These are phyloP conservation scores for Cardamine chenopodiifolia DNA, from an alignment of 345 rosid species.

Conservation along the genomic window DNA sequence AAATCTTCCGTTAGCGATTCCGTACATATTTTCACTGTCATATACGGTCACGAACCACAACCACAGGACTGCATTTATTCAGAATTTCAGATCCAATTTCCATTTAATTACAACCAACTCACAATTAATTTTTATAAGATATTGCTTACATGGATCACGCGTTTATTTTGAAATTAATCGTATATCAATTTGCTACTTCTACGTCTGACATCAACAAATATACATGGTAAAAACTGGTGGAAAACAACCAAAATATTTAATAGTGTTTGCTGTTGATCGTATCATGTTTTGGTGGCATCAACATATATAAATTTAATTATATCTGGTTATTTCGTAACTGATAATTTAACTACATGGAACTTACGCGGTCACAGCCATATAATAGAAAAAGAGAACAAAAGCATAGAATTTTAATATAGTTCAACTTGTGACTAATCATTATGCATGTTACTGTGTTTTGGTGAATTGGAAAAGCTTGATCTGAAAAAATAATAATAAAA, in stretches of 20 bases:
- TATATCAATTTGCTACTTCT: not conserved
- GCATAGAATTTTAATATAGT: constrained; percentile 29
- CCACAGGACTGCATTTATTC: constrained; percentile 22
- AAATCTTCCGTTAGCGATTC: constrained; percentile 43
- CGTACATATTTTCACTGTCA: constrained; percentile 40
- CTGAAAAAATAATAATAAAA: constrained; percentile 29
- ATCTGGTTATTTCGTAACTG: not conserved
- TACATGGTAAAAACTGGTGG: constrained; percentile 22
- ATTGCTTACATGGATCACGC: not conserved
- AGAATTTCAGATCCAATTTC: constrained; percentile 3
- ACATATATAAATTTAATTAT: not conserved
- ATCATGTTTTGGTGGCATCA: not conserved
- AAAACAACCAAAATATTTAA: not conserved
- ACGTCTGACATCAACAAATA: constrained; percentile 21
- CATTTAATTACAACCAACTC: constrained; percentile 3
- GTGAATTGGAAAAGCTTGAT: constrained; percentile 37
- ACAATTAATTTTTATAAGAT: not conserved
- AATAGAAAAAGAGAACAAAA: constrained; percentile 7
- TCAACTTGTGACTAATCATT: constrained; percentile 47
- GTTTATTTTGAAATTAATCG: not conserved
- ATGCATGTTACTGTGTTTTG: constrained; percentile 40
- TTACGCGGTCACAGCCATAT: constrained; percentile 25
- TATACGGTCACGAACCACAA: constrained; percentile 28
- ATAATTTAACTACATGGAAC: constrained; percentile 2
- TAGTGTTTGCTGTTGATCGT: not conserved